Evolutionary conservation across 78 protist species (phyloP), one percentile per base, ranked within the genome.

Genomic region (Dictyostelium intermedium): DNA sequence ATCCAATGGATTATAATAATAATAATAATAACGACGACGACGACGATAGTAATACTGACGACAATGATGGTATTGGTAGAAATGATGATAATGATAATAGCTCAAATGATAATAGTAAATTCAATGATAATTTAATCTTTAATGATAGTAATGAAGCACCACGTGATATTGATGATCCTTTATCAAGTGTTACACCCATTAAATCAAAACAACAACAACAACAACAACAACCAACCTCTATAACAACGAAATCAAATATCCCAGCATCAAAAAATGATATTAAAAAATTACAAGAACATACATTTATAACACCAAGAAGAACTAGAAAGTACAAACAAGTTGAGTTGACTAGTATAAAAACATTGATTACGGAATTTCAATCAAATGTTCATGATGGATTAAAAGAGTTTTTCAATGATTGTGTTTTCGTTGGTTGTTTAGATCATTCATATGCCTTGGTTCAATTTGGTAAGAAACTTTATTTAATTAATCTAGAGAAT

Each of bases 401-500:
- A 60, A 25, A 72, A 79, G 97, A 83, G 13, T 86, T 87, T 39
- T 84, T 95, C 41, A 18, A 30, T 45, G 60, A 78, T 11, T 77
- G 80, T 83, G 61, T 66, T 27, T 92, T 93, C 14, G 97, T 96
- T 35, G 97, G 97, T 25, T 92, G 87, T 60, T 85, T 92, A 14
- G 84, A 92, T 79, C 89, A 80, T 43, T 37, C 79, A 3, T 82
- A 43, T 23, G n/a, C 91, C 34, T 35, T 96, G 25, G 61, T 87
- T 16, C 97, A 96, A 87, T 45, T 43, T 84, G 78, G 82, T 53
- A 96, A 96, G 11, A 89, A 87, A 34, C 77, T 96, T 27, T 84
- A 86, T 53, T 27, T 96, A 23, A 56, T 84, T 2, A 81, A 96
- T 70, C 30, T 96, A 43, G 92, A 78, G 66, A 47, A 11, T 2